Evolutionary conservation across 768 basidiomycete genomes (phyloP).

Genomic region (Lactarius sp.): DNA sequence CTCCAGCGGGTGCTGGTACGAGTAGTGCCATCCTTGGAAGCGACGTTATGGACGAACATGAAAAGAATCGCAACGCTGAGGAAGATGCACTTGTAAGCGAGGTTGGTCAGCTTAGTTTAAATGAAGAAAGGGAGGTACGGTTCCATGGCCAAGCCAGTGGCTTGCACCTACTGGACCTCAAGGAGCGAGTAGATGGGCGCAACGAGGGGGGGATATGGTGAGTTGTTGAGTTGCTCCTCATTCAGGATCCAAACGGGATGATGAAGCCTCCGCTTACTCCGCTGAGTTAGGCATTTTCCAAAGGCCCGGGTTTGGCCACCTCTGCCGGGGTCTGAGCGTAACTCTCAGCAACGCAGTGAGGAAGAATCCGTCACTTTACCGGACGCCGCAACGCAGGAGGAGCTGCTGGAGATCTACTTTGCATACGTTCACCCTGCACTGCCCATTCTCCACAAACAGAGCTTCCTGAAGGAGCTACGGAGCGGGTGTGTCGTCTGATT

Average conservation of each 20-base stretch:
- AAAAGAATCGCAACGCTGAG: conserved; percentile 26
- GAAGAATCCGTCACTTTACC: conserved; percentile 48
- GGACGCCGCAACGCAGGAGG: conserved; percentile 52
- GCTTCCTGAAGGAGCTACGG: conserved; percentile 57
- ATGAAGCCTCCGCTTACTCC: conserved; percentile 22
- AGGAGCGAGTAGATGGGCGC: conserved; percentile 55
- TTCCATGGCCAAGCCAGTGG: conserved; percentile 87
- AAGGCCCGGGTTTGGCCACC: conserved; percentile 89
- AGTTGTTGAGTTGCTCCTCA: conserved; percentile 28
- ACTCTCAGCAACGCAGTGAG: conserved; percentile 34
- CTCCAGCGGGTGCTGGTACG: conserved; percentile 15
- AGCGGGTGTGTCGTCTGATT: conserved; percentile 32
- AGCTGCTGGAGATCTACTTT: conserved; percentile 74
- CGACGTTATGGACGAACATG: conserved; percentile 25
- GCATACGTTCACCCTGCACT: conserved; percentile 74
- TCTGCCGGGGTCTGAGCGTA: conserved; percentile 31
- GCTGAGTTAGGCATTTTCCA: conserved; percentile 65
- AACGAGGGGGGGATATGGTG: conserved; percentile 76
- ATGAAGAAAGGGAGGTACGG: conserved; percentile 81
- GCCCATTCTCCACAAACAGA: conserved; percentile 68
- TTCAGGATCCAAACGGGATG: conserved; percentile 3
- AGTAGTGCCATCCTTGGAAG: conserved; percentile 4
- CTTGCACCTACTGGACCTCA: conserved; percentile 62
- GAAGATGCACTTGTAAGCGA: conserved; percentile 57
- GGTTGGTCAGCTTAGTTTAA: conserved; percentile 80